Percentiles rank a stretch among this genome's conserved stretches.
Evolutionary conservation across 495 filamentous ascomycete species (phyloP).

Genomic region (Trypethelium eluteriae): DNA sequence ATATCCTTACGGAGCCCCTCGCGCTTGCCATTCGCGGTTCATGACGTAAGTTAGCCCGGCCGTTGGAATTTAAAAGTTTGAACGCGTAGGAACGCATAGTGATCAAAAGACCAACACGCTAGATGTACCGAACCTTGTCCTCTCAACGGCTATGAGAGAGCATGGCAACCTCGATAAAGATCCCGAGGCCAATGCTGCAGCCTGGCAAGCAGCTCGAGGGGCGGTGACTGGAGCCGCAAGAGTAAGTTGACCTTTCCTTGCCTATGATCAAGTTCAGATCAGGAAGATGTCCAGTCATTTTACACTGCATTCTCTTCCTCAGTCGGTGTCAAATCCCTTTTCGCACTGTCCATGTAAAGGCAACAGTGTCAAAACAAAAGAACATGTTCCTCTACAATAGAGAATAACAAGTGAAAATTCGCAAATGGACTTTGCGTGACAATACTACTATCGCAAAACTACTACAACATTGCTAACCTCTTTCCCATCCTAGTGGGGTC

Average conservation of each 20-base stretch:
- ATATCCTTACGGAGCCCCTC: too few species aligned
- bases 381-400: not conserved
- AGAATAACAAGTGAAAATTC: not conserved
- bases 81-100: not conserved
- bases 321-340: not conserved
- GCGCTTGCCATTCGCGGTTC: not conserved
- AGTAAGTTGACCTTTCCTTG: conserved; percentile 31
- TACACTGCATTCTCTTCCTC: not conserved
- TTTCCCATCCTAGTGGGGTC: conserved; percentile 47
- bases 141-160: conserved; percentile 1
- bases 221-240: conserved; percentile 53
- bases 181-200: conserved; percentile 52
- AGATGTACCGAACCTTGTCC: not conserved
- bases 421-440: too few species aligned
- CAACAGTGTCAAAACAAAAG: not conserved
- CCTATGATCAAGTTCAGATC: not conserved
- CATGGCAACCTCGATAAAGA: conserved; percentile 40
- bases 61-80: not conserved
- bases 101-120: not conserved
- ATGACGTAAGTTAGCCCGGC: not conserved
- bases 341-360: not conserved
- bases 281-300: not conserved
- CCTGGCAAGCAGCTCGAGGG: conserved; percentile 55
- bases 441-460: not conserved
- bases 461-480: not conserved